Percentiles rank a stretch among this genome's conserved stretches.
phyloP scores from a whole-genome alignment of 345 rosid genomes.

The Eucalyptus viminalis region DNA sequence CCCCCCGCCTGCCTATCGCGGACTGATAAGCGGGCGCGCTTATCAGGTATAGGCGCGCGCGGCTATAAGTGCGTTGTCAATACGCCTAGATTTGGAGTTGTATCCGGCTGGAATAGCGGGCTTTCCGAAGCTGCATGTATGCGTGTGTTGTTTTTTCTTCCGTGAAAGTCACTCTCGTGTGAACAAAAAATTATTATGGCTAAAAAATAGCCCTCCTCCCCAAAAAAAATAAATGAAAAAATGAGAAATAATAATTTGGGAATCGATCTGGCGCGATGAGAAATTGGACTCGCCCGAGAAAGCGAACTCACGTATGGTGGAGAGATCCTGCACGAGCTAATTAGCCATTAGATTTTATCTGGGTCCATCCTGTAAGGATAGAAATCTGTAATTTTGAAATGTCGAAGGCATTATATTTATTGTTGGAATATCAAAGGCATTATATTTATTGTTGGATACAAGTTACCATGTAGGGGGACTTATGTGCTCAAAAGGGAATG shows the following conservation, averaged over 20 bases:
- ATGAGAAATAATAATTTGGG: background rate
- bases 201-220: background rate
- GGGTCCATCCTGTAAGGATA: fast-evolving
- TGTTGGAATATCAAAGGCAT: background rate
- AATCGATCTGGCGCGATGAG: fast-evolving
- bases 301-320: fast-evolving
- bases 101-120: background rate
- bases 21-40: fast-evolving
- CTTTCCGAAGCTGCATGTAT: background rate
- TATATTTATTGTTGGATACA: no score
- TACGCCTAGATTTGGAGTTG: background rate
- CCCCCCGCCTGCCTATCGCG: background rate
- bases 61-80: background rate
- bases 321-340: fast-evolving
- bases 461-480: no score
- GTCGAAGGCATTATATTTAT: background rate
- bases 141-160: background rate
- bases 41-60: background rate
- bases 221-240: no score
- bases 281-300: background rate
- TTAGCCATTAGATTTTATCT: background rate
- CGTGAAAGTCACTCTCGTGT: background rate
- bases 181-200: background rate
- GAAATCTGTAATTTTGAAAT: fast-evolving
- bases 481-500: background rate